Base-by-base conservation (phyloP, 2,329 filamentous ascomycete genomes). In the Monosporascus sp. region DNA sequence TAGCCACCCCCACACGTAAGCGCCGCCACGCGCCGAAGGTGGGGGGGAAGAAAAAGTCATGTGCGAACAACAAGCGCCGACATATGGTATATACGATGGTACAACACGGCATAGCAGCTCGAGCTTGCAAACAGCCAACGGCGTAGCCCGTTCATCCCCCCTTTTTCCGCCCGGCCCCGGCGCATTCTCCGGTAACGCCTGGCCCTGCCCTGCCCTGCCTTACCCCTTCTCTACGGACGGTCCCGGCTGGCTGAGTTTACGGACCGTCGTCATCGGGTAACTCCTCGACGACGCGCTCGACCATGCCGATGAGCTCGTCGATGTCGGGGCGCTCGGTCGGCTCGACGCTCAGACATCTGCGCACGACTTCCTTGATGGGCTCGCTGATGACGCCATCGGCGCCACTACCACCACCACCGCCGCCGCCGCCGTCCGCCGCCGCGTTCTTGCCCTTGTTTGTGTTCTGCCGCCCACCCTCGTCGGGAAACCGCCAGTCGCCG, bases 401-500 rank as follows among this genome's bases (percentile, higher is more conserved):
- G 54, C 65, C 19, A 31, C 43, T 24, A 27, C 7, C 20, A 16
- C 43, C 17, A 17, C 43, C 43, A 5, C 57, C 57, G 4, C 58
- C 62, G 3, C 63, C 68, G 2, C 65, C 63, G 4, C 63, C 63
- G 7, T 60, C 66, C 2, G 60, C 60, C 1, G 63, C 61, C 61
- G 68, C 72, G 55, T 73, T 76, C 56, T 74, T 75, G 51, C 73
- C 72, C 64, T 73, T 76, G 53, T 73, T 70, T 35, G 31, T 35
- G 50, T 66, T 46, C 11, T 8, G 20, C 7, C 43, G 20, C 4
- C 82, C 81, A 1, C 86, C 86, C 68, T 97, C 92, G 63, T 96
- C 92, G 0, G 94, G 94, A 71, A 97, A 99, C 50, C 91, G 81
- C 93, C 94, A 99, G 72, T 97, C 93, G 40, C 93, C 94, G 55